Conservation (phyloP, 1,139 yeast species). For the Yamadazyma kanchanaburiensis region DNA sequence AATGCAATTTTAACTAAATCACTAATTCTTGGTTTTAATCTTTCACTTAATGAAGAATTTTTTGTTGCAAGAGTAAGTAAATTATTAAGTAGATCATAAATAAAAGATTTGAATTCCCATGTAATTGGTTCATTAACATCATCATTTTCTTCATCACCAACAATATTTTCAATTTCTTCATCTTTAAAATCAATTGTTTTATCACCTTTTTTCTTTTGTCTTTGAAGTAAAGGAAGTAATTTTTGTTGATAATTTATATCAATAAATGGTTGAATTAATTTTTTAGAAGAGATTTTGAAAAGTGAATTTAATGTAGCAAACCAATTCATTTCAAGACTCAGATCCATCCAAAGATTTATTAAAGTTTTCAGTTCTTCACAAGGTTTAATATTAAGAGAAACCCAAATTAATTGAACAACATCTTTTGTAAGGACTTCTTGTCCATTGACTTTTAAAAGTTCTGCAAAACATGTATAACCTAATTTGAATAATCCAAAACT, state of each 20-base stretch:
- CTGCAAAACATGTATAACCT: constrained; percentile 40
- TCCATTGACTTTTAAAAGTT: constrained; percentile 39
- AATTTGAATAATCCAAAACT: constrained; percentile 32
- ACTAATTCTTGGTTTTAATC: constrained; percentile 52
- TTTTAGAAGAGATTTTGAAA: constrained; percentile 35
- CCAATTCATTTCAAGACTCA: constrained; percentile 37
- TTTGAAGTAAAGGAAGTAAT: constrained; percentile 40
- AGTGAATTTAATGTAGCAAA: constrained; percentile 37
- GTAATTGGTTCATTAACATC: constrained; percentile 60
- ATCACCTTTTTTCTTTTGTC: constrained; percentile 39
- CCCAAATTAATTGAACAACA: constrained; percentile 39
- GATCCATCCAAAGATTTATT: constrained; percentile 40
- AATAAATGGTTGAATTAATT: constrained; percentile 36
- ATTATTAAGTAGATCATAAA: constrained; percentile 56
- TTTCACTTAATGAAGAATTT: constrained; percentile 36
- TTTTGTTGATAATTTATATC: constrained; percentile 41
- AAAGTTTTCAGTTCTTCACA: constrained; percentile 33
- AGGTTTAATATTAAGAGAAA: constrained; percentile 41
- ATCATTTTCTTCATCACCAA: constrained; percentile 21
- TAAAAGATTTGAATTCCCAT: constrained; percentile 66
- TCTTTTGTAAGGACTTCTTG: constrained; percentile 31
- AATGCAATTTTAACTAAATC: constrained; percentile 82
- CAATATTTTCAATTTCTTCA: constrained; percentile 46
- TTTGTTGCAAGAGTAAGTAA: constrained; percentile 43
- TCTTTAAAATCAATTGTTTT: constrained; percentile 35